Conservation (phyloP, 306 rosid genomes). For the Trichosanthes cucumerina region DNA sequence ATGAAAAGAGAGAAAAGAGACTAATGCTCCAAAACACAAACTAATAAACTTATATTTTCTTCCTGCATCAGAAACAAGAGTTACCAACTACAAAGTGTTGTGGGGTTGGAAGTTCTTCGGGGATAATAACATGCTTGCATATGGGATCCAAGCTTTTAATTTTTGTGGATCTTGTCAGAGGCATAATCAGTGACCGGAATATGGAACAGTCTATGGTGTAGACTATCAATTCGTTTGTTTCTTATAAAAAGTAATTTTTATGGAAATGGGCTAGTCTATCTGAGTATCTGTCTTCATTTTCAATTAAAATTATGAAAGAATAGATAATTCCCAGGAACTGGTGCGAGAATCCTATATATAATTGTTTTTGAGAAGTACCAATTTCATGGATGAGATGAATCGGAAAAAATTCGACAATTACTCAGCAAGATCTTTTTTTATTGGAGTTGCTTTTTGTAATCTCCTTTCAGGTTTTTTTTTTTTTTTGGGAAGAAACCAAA, state of each 20-base stretch:
- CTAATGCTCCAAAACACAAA: no score
- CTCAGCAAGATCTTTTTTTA: no score
- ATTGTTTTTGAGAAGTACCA: neutral
- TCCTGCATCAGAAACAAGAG: neutral
- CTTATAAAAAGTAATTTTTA: neutral
- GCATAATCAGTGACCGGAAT: neutral
- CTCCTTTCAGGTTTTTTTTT: no score
- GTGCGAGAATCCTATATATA: neutral
- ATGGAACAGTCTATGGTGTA: neutral
- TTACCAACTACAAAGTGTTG: neutral
- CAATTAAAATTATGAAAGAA: neutral
- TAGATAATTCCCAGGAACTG: neutral
- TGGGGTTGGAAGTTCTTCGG: neutral
- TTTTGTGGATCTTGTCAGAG: neutral
- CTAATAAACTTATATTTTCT: no score
- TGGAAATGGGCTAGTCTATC: neutral
- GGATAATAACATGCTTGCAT: neutral
- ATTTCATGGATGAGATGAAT: neutral
- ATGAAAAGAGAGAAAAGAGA: no score
- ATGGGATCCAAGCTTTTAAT: neutral
- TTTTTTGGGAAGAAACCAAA: no score
- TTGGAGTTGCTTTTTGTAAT: neutral
- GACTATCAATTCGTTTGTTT: neutral
- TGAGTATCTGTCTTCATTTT: neutral
- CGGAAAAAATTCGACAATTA: neutral